A percentile compares a stretch with the other conserved stretches of the same genome.
These are phyloP conservation scores for Barbarea vulgaris DNA, from an alignment of 345 rosid genomes.

Conservation along the genomic window DNA sequence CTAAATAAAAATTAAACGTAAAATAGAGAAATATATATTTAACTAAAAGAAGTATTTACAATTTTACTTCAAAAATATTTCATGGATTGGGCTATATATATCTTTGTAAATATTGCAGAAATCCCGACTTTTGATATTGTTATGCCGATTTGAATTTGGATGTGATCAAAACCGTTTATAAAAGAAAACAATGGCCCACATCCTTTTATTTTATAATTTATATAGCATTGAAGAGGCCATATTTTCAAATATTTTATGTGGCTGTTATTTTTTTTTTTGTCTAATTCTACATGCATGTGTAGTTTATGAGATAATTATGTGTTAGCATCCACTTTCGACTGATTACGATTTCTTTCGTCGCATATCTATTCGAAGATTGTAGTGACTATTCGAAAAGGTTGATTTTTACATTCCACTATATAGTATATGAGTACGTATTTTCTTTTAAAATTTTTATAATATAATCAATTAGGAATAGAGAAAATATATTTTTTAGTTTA, in stretches of 20 bases:
- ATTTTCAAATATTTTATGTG: neutral
- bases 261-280: no score
- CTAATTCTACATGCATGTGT: slow-evolving; percentile 32
- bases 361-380: slow-evolving; percentile 14
- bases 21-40: neutral
- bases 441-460: no score
- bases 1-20: neutral
- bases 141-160: neutral
- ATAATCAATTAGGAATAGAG: no score
- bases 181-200: neutral
- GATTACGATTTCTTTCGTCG: slow-evolving; percentile 35
- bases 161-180: neutral
- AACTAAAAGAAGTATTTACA: neutral
- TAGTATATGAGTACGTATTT: no score
- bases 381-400: slow-evolving; percentile 8
- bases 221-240: neutral
- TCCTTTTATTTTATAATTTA: neutral
- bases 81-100: neutral
- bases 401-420: slow-evolving; percentile 1
- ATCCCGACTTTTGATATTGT: neutral
- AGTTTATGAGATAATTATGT: slow-evolving; percentile 25
- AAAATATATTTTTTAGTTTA: no score
- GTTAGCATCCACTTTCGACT: slow-evolving; percentile 34
- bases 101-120: neutral
- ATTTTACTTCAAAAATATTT: neutral